Evolutionary conservation across 169 alveolate species (phyloP).

Genomic region (Plasmodium gallinaceum): DNA sequence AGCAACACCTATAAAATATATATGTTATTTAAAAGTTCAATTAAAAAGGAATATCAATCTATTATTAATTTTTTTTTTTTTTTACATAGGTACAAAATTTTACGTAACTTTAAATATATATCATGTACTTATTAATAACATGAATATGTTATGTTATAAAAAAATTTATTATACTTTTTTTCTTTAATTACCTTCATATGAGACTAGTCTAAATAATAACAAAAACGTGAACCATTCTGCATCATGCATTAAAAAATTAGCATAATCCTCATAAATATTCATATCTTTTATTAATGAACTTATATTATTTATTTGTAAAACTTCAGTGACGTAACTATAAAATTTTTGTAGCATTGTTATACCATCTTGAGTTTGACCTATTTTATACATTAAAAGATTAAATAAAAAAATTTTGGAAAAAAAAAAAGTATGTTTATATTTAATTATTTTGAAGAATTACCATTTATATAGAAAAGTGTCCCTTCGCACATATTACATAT

Average conservation of each 20-base stretch:
- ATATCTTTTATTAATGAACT: slow-evolving; percentile 9
- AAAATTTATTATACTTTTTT: neutral
- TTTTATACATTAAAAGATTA: neutral
- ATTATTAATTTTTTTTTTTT: slow-evolving; percentile 1
- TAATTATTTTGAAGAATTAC: slow-evolving; percentile 11
- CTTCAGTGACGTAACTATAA: slow-evolving; percentile 11
- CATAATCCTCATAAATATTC: slow-evolving; percentile 47
- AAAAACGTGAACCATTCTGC: slow-evolving; percentile 58
- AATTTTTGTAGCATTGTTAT: slow-evolving; percentile 44
- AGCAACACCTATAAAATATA: slow-evolving; percentile 20
- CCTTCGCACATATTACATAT: slow-evolving; percentile 50
- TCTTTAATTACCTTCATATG: slow-evolving; percentile 28
- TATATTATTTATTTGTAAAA: slow-evolving; percentile 21
- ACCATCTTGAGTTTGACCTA: slow-evolving; percentile 20
- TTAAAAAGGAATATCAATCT: neutral
- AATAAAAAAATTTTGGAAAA: neutral
- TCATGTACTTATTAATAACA: neutral
- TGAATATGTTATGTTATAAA: no score
- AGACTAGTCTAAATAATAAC: slow-evolving; percentile 37
- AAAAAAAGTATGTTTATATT: neutral
- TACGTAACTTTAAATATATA: neutral
- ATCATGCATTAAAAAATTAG: slow-evolving; percentile 61
- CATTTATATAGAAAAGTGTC: slow-evolving; percentile 52
- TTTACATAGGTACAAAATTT: neutral
- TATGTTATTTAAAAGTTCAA: neutral